Evolutionary conservation across 169 alveolate species (phyloP), one percentile per base, ranked within the genome.

Genomic region (Ichthyophthirius multifiliis): DNA sequence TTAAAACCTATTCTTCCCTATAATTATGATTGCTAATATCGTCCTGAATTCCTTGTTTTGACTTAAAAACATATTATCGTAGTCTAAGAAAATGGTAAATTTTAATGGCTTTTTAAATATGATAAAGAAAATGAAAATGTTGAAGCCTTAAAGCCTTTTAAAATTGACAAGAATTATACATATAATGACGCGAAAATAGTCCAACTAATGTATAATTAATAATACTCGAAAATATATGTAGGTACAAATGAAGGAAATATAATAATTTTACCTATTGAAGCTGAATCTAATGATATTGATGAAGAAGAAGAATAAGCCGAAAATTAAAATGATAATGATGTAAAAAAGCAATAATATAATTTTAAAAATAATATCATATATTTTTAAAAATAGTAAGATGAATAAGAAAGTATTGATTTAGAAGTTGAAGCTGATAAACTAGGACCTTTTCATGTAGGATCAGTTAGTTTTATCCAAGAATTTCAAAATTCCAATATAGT

Each of bases 21-120:
- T 7, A 55, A 48, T 43, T 64, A 83, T 5, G 78, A 44, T 12
- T 75, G 87, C n/a, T 44, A 31, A 35, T 45, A 76, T 27, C 48
- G 55, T 15, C 80, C 88, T 13, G 35, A 37, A 18, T 43, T 64
- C 7, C 64, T 85, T 23, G 79, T 86, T 6, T 45, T 87, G 5
- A 90, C 94, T 1, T 76, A 81, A 41, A 78, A 77, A 35, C 91
- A 90, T 64, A 39, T 90, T 63, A 90, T 90, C 2, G 83, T 86
- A 1, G 75, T 90, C 23, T 64, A 82, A n/a, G 86, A 82, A n/a
- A 73, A 86, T 75, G 47, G 85, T 0, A 76, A 43, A 63, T 31
- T 90, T 45, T 65, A 79, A 30, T 90, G 94, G 94, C 65, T 76
- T 43, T 84, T 31, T 32, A 76, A 75, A 43, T 71, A 78, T 63